Conservation (phyloP, 768 basidiomycete species). For the Austroboletus eburneus region DNA sequence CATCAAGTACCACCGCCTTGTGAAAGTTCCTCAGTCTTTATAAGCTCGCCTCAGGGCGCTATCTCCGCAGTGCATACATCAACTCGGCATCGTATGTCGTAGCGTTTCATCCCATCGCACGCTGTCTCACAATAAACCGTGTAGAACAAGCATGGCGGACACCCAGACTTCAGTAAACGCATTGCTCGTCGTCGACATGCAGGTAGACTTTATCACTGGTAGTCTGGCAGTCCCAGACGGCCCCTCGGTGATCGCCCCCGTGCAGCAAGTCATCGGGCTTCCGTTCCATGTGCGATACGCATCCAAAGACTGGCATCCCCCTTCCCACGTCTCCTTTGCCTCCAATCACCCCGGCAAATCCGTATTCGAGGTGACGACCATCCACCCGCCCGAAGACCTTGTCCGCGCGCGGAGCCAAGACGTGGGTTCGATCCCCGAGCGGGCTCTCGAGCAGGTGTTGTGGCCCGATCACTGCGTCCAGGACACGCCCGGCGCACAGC, state of each 20-base stretch:
- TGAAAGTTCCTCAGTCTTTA: too few species aligned
- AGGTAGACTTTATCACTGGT: constrained; percentile 79
- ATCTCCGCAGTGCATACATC: too few species aligned
- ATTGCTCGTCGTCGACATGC: constrained; percentile 72
- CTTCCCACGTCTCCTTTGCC: constrained; percentile 69
- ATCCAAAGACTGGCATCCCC: constrained; percentile 58
- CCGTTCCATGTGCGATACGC: constrained; percentile 51
- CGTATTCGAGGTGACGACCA: constrained; percentile 39
- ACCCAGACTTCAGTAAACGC: constrained; percentile 32
- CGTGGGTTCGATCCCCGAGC: constrained; percentile 9
- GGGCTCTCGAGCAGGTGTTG: constrained; percentile 48
- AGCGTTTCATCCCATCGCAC: too few species aligned
- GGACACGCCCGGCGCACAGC: constrained; percentile 52
- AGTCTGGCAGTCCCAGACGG: constrained; percentile 68
- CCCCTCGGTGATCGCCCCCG: constrained; percentile 48
- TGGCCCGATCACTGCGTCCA: constrained; percentile 84
- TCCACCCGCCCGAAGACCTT: constrained; percentile 30
- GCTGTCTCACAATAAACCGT: not conserved
- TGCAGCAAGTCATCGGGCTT: constrained; percentile 55
- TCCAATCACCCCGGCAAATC: constrained; percentile 39
- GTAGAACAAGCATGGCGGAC: constrained; percentile 16
- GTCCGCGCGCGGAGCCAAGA: constrained; percentile 27
- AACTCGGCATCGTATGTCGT: not conserved
- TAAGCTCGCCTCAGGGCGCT: too few species aligned
- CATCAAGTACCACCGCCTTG: too few species aligned